Conservation (phyloP, 495 filamentous ascomycete species). For the Penicillium parvum region DNA sequence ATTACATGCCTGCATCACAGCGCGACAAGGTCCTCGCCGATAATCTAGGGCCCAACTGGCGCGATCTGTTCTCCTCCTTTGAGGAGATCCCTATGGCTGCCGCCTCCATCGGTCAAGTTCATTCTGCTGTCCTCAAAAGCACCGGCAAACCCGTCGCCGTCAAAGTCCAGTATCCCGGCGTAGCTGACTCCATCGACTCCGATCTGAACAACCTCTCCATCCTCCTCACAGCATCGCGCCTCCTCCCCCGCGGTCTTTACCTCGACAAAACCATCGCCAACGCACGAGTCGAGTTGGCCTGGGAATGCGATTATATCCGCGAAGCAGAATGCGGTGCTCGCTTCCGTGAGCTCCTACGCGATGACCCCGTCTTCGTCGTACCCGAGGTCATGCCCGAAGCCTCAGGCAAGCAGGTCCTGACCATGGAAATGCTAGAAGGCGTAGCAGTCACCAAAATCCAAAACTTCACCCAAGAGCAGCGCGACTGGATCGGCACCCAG, state of each 20-base stretch:
- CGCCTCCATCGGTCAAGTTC: constrained; percentile 97
- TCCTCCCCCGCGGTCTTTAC: constrained; percentile 88
- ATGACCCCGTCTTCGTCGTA: constrained; percentile 74
- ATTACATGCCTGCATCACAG: constrained; percentile 96
- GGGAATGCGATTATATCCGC: constrained; percentile 94
- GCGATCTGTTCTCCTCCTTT: constrained; percentile 75
- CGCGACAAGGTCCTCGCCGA: constrained; percentile 73
- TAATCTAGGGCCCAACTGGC: constrained; percentile 83
- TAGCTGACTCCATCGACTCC: constrained; percentile 89
- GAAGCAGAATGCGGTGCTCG: constrained; percentile 75
- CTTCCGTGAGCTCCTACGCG: constrained; percentile 67
- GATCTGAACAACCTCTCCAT: constrained; percentile 90
- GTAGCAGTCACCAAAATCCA: constrained; percentile 80
- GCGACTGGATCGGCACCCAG: constrained; percentile 87
- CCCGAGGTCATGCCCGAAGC: constrained; percentile 75
- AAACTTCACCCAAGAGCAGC: constrained; percentile 70
- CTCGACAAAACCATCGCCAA: constrained; percentile 97
- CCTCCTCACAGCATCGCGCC: constrained; percentile 79
- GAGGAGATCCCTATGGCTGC: constrained; percentile 91
- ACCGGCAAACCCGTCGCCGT: constrained; percentile 77
- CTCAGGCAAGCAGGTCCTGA: constrained; percentile 80
- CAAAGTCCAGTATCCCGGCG: constrained; percentile 97
- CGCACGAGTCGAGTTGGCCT: constrained; percentile 84
- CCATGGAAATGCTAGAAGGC: constrained; percentile 87
- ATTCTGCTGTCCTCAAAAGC: constrained; percentile 74